A percentile compares a stretch with the other conserved stretches of the same genome.
These are phyloP conservation scores for Coprinopsis cinerea DNA, from an alignment of 768 basidiomycete genomes.

Conservation along the genomic window DNA sequence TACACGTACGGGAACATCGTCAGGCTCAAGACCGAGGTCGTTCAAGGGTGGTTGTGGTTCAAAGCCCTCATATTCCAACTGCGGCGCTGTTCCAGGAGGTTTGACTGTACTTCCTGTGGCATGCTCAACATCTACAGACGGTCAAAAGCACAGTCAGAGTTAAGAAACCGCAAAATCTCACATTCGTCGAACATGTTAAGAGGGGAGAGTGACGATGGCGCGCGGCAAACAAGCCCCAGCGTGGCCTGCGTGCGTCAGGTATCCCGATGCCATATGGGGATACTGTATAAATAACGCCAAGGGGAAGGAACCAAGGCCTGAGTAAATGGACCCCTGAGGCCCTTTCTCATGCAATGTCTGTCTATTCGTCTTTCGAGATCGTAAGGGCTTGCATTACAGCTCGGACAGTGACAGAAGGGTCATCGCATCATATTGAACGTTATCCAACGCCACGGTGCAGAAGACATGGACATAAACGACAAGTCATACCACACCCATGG, in stretches of 20 bases:
- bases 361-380: too few species aligned
- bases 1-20: slow-evolving; percentile 27
- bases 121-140: slow-evolving; percentile 79
- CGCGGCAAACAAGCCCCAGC: background rate
- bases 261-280: background rate
- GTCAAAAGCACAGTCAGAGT: slow-evolving; percentile 10
- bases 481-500: too few species aligned
- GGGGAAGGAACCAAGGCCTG: too few species aligned
- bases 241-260: background rate
- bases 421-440: too few species aligned
- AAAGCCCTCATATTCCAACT: slow-evolving; percentile 82
- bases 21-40: slow-evolving; percentile 40
- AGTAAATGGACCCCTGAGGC: too few species aligned
- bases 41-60: slow-evolving; percentile 59
- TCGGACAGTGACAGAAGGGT: too few species aligned
- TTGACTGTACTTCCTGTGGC: slow-evolving; percentile 46
- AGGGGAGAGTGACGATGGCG: too few species aligned
- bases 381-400: too few species aligned
- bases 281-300: too few species aligned
- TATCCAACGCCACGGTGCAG: too few species aligned
- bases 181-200: slow-evolving; percentile 61
- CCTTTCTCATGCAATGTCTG: too few species aligned
- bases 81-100: slow-evolving; percentile 35
- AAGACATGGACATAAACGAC: too few species aligned
- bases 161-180: slow-evolving; percentile 27